phyloP scores from a whole-genome alignment of 352 stramenopile genomes.

The Poterioochromonas sp. region DNA sequence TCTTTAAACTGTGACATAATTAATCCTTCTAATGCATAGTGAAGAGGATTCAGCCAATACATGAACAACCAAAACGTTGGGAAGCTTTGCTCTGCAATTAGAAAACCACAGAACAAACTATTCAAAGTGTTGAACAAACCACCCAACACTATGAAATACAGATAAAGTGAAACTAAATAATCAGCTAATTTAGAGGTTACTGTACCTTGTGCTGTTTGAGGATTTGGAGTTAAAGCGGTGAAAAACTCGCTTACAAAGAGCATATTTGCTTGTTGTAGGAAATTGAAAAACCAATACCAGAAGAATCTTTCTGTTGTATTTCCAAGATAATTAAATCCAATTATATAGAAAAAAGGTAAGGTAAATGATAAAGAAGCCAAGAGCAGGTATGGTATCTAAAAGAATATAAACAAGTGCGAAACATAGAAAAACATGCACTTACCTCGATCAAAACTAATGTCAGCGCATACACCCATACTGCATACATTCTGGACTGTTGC shows the following conservation, averaged over 20 bases:
- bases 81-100: slow-evolving; percentile 40
- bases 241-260: slow-evolving; percentile 46
- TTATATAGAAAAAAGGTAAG: slow-evolving; percentile 25
- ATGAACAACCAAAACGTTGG: slow-evolving; percentile 44
- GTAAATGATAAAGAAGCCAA: neutral
- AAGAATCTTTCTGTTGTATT: slow-evolving; percentile 7
- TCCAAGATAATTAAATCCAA: slow-evolving; percentile 22
- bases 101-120: slow-evolving; percentile 45
- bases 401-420: too few species aligned
- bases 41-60: slow-evolving; percentile 55
- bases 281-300: slow-evolving; percentile 44
- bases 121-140: slow-evolving; percentile 42
- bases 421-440: neutral
- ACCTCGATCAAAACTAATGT: too few species aligned
- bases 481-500: too few species aligned
- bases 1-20: slow-evolving; percentile 49
- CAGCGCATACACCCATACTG: too few species aligned
- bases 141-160: slow-evolving; percentile 54
- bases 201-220: neutral
- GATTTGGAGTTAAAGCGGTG: neutral
- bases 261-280: slow-evolving; percentile 46
- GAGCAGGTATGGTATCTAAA: too few species aligned
- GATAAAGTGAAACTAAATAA: slow-evolving; percentile 39
- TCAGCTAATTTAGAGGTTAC: neutral
- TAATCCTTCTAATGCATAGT: slow-evolving; percentile 58